Base-by-base conservation (phyloP, 78 protist species). In the Carpediemonas membranifera region DNA sequence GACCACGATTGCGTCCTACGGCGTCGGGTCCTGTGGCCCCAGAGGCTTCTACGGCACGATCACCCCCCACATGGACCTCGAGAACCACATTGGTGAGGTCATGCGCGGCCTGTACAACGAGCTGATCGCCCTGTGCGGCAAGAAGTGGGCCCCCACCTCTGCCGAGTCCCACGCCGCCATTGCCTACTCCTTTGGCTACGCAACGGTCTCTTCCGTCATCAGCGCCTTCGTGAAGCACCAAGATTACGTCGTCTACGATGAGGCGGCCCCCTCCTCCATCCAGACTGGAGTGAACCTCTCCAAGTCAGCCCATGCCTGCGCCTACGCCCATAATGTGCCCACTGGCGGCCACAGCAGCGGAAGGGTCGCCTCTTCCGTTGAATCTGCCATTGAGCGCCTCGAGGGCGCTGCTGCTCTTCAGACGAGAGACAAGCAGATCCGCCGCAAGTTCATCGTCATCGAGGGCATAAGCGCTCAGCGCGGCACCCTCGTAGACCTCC, bases 21-120 rank as follows among this genome's bases (percentile, higher is more conserved):
- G 98, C 56, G 83, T 82, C 19, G 98, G 98, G 25, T 65, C 93
- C 2, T 94, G 98, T 68, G 98, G 98, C 13, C 98, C 98, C 21
- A 71, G 96, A 19, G 98, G 97, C 35, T 94, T 94, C 81, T 91
- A 90, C 78, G 98, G 98, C 43, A 84, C 98, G 0, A 67, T 89
- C 24, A 85, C 51, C 25, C 13, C 18, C 5, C 69, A 64, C 30
- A 13, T 64, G 3, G 5, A 30, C 7, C 30, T 64, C 16, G 69
- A 64, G 28, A 33, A 28, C 5, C 27, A 7, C 27, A 37, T 37
- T 18, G 50, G n/a, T n/a, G n/a, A n/a, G n/a, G n/a, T n/a, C n/a
- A n/a, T n/a, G n/a, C n/a, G n/a, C n/a, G n/a, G n/a, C n/a, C n/a
- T n/a, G n/a, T n/a, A n/a, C n/a, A n/a, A n/a, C n/a, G n/a, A n/a